phyloP scores from a whole-genome alignment of 2,329 filamentous ascomycete species.

The Escovopsis sp. region DNA sequence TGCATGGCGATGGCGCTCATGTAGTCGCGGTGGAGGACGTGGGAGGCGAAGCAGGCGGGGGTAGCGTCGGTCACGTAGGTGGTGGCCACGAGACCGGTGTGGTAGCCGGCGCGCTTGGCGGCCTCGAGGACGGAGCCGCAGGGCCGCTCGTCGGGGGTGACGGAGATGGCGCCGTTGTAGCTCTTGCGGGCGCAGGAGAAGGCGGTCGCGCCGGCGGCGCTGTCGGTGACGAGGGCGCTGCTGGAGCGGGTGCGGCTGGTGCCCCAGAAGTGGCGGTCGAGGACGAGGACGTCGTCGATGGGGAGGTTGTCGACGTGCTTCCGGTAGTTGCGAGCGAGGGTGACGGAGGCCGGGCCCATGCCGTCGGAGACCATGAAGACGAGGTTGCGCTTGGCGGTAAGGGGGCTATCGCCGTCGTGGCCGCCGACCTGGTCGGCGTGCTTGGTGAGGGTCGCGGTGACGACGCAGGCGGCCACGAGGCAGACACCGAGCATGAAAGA shows the following conservation, averaged over 20 bases:
- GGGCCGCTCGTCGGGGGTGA: constrained; percentile 68
- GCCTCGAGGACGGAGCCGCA: constrained; percentile 91
- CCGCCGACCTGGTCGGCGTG: constrained; percentile 44
- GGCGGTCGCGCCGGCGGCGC: constrained; percentile 89
- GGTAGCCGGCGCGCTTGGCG: constrained; percentile 80
- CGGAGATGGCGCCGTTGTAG: constrained; percentile 92
- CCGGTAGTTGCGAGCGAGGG: constrained; percentile 72
- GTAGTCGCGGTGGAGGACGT: constrained; percentile 65
- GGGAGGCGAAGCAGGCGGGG: constrained; percentile 84
- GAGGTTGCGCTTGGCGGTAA: constrained; percentile 66
- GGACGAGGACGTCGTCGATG: constrained; percentile 56
- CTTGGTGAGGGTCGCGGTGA: constrained; percentile 65
- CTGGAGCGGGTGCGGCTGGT: constrained; percentile 75
- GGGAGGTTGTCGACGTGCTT: constrained; percentile 65
- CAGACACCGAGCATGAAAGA: constrained; percentile 73
- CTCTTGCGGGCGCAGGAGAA: constrained; percentile 89
- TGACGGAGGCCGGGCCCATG: constrained; percentile 89
- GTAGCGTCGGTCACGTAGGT: constrained; percentile 93
- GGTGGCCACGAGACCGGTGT: constrained; percentile 86
- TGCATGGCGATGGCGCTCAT: constrained; percentile 88
- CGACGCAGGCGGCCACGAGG: constrained; percentile 63
- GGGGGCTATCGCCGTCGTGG: constrained; percentile 18
- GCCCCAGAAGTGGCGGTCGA: constrained; percentile 85
- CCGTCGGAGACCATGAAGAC: constrained; percentile 99
- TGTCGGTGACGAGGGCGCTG: constrained; percentile 81